Evolutionary conservation across 257 asterid genomes (phyloP).

Genomic region (Paulownia fortunei): DNA sequence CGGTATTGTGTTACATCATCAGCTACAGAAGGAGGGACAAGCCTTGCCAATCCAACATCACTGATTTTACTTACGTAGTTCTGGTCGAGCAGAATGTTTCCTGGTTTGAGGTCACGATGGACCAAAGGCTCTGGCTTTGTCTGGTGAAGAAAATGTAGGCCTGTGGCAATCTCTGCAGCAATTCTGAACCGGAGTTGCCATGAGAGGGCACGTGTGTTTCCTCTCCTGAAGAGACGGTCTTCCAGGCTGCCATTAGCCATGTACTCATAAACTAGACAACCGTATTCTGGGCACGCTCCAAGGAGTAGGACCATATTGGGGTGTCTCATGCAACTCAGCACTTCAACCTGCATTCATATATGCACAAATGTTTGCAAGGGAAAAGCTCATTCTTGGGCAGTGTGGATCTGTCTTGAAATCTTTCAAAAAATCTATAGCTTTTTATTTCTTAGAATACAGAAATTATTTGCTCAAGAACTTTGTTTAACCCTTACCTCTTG

Average conservation of each 20-base stretch:
- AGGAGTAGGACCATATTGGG: constrained; percentile 89
- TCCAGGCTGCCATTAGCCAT: constrained; percentile 91
- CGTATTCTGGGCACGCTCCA: constrained; percentile 95
- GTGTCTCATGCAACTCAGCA: constrained; percentile 85
- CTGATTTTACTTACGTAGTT: constrained; percentile 83
- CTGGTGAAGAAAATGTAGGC: constrained; percentile 85
- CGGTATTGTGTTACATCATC: constrained; percentile 70
- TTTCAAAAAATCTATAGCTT: neutral
- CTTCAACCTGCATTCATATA: constrained; percentile 63
- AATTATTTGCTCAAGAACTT: no score
- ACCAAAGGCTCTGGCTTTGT: constrained; percentile 92
- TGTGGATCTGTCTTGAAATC: neutral
- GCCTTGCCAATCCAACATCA: constrained; percentile 85
- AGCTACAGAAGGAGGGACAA: constrained; percentile 67
- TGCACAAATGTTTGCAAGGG: neutral
- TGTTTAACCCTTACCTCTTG: constrained; percentile 61
- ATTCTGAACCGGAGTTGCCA: constrained; percentile 88
- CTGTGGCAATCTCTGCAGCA: constrained; percentile 79
- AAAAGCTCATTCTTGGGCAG: neutral
- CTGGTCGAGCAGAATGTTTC: constrained; percentile 77
- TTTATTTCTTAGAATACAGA: neutral
- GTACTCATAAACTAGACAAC: constrained; percentile 85
- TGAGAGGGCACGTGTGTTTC: constrained; percentile 56
- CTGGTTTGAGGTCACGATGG: constrained; percentile 94
- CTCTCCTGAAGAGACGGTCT: constrained; percentile 60